Evolutionary conservation across 83 land plant genomes (phyloP), one percentile per base, ranked within the genome.

Genomic region (Picea engelmannii): DNA sequence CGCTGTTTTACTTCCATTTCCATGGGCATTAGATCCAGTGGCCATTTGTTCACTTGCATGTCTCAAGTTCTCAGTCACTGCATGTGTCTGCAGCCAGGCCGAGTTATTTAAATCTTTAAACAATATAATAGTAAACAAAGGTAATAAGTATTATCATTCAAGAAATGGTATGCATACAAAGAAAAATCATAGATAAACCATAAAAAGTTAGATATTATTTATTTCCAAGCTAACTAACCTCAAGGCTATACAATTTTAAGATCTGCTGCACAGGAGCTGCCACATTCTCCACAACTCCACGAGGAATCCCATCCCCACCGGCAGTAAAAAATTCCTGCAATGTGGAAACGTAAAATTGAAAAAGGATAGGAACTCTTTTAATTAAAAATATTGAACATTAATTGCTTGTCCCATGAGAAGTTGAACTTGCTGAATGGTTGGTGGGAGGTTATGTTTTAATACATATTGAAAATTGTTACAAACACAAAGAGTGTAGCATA

Each of bases 241-340:
- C 98, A 78, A 83, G 92, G 58, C 91, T 84, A 82, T 89, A 93
- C 82, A 95, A 81, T 68, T 84, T 93, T 77, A 95, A 81, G 18
- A 95, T 83, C 78, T 87, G 87, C 70, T 96, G 92, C 77, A 90
- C 95, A 79, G 87, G 85, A 80, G 96, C 86, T 18, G 96, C 93
- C 66, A 87, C 89, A 82, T 92, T 96, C 76, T 96, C 99, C 44
- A 96, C 99, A 15, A 90, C 89, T 76, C 98, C 98, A 55, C 94
- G 92, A 35, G 97, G 98, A 70, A 96, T 90, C 25, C 99, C 99
- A 81, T 96, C 98, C 63, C 99, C 99, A 47, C 97, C 99, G 58
- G 99, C 96, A 79, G 95, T 96, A 63, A 96, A 96, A 81, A 95
- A 96, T n/a, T 95, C 95, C 99, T 96, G 84, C 55, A 84, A 49